Conservation (phyloP, 257 asterid species). For the Fraxinus anomala region DNA sequence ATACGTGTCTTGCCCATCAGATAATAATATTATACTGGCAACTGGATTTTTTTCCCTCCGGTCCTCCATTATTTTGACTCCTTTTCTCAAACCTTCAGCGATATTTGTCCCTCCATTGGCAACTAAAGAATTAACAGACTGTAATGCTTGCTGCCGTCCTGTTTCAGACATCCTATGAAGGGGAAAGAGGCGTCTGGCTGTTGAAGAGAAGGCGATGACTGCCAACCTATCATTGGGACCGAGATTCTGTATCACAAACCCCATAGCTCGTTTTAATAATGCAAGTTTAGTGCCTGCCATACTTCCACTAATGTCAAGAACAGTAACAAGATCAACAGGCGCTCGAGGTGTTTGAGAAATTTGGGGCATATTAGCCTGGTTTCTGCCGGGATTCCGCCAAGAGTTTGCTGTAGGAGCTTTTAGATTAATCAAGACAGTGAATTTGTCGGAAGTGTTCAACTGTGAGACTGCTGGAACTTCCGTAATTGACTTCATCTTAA, state of each 20-base stretch:
- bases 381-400: constrained; percentile 35
- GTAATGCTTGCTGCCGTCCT: constrained; percentile 91
- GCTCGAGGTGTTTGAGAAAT: constrained; percentile 68
- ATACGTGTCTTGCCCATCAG: constrained; percentile 97
- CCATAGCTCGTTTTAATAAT: constrained; percentile 93
- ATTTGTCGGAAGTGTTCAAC: constrained; percentile 43
- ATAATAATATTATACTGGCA: constrained; percentile 77
- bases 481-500: constrained; percentile 60
- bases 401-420: constrained; percentile 82
- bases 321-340: constrained; percentile 95
- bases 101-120: constrained; percentile 98
- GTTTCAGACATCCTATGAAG: constrained; percentile 86
- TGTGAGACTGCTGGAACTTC: constrained; percentile 67
- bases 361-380: constrained; percentile 35
- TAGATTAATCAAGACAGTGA: constrained; percentile 70
- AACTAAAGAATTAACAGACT: constrained; percentile 74
- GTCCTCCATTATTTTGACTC: constrained; percentile 89
- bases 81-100: constrained; percentile 95
- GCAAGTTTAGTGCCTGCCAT: constrained; percentile 99
- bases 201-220: constrained; percentile 94
- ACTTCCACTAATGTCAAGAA: constrained; percentile 97
- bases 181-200: constrained; percentile 90
- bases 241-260: constrained; percentile 91
- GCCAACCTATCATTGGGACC: constrained; percentile 89
- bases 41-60: constrained; percentile 79